Percentiles rank a stretch among this genome's conserved stretches.
These are phyloP conservation scores for Cordyceps cateniannulata DNA, from an alignment of 2,329 filamentous ascomycete species.

Conservation along the genomic window DNA sequence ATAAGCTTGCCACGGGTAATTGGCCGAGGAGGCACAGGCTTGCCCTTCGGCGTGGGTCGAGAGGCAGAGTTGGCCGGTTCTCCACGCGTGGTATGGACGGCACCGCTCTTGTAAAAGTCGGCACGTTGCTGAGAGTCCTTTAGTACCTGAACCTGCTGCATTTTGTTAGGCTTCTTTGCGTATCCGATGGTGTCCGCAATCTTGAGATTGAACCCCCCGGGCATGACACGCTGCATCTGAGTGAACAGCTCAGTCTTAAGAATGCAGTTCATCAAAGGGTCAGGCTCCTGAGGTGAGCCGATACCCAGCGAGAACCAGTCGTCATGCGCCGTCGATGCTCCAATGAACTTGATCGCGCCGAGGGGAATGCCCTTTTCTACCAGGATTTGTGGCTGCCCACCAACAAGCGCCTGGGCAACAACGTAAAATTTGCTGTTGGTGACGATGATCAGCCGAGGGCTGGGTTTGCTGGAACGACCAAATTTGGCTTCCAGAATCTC, in stretches of 20 bases:
- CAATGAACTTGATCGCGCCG: conserved; percentile 82
- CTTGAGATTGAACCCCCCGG: conserved; percentile 73
- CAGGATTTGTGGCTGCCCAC: conserved; percentile 73
- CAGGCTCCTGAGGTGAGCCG: conserved; percentile 83
- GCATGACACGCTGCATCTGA: conserved; percentile 74
- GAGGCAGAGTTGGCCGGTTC: conserved; percentile 79
- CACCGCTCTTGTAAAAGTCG: conserved; percentile 91
- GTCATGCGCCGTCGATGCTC: conserved; percentile 74
- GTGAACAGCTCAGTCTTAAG: conserved; percentile 98
- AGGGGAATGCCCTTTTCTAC: conserved; percentile 77
- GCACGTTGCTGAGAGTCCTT: conserved; percentile 74
- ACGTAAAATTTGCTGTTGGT: conserved; percentile 86
- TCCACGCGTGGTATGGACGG: conserved; percentile 78
- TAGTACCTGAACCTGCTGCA: conserved; percentile 78
- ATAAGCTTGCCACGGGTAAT: conserved; percentile 93
- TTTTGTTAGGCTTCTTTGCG: conserved; percentile 95
- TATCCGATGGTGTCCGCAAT: conserved; percentile 85
- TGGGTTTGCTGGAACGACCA: conserved; percentile 89
- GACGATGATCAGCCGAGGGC: conserved; percentile 76
- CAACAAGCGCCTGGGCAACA: conserved; percentile 75
- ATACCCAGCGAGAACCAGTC: conserved; percentile 96
- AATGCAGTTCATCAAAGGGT: conserved; percentile 87
- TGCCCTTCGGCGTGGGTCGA: conserved; percentile 77
- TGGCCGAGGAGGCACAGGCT: conserved; percentile 77
- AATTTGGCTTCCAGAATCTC: conserved; percentile 92